Conservation (phyloP, 2,329 filamentous ascomycete genomes). For the Alternaria sp. region DNA sequence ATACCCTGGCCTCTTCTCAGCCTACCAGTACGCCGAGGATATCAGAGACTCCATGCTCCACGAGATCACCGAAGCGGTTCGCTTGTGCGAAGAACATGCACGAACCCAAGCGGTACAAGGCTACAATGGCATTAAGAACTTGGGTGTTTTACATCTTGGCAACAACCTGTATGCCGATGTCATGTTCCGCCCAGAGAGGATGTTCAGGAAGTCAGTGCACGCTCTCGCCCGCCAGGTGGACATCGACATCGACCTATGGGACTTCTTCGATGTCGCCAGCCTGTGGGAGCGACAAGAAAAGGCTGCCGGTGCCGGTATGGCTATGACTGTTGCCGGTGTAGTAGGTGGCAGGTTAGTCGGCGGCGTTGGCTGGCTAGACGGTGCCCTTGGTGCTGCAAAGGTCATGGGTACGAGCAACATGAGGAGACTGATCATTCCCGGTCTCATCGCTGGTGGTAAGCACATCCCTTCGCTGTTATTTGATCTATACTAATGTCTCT, state of each 20-base stretch:
- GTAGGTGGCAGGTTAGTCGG: constrained; percentile 82
- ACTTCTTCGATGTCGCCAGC: constrained; percentile 88
- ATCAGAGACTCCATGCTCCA: constrained; percentile 91
- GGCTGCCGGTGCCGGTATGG: constrained; percentile 91
- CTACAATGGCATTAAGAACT: constrained; percentile 84
- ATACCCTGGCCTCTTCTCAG: constrained; percentile 84
- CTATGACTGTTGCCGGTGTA: constrained; percentile 86
- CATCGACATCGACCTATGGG: constrained; percentile 84
- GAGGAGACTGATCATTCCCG: constrained; percentile 79
- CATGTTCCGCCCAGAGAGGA: constrained; percentile 87
- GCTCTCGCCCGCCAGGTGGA: constrained; percentile 83
- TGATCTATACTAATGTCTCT: constrained; percentile 15
- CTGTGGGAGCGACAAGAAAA: constrained; percentile 93
- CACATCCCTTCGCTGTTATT: constrained; percentile 23
- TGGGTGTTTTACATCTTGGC: constrained; percentile 87
- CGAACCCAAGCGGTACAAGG: constrained; percentile 76
- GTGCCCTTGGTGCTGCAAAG: constrained; percentile 79
- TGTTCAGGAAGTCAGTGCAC: constrained; percentile 88
- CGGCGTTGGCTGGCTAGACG: constrained; percentile 87
- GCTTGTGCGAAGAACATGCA: constrained; percentile 84
- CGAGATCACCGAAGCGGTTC: constrained; percentile 80
- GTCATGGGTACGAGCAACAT: constrained; percentile 82
- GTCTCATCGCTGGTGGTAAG: constrained; percentile 79
- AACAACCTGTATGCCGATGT: constrained; percentile 80
- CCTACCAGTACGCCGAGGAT: constrained; percentile 92